Evolutionary conservation across 2,329 filamentous ascomycete species (phyloP).

Genomic region (Teratosphaeria gauchensis): DNA sequence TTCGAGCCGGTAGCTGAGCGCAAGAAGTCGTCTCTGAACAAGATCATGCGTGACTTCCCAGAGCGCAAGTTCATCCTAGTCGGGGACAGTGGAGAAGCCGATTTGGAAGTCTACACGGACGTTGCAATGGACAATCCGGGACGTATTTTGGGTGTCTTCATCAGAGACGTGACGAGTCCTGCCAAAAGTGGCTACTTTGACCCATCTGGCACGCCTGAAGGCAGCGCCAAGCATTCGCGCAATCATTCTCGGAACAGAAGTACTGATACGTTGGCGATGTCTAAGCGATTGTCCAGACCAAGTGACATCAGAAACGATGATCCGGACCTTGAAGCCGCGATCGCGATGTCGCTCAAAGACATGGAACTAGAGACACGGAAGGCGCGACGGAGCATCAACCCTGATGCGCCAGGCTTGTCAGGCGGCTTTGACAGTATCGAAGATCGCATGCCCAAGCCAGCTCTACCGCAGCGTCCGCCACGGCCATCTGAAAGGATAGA

Average conservation of each 20-base stretch:
- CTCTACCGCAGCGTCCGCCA: constrained; percentile 26
- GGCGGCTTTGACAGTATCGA: background rate
- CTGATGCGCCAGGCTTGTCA: constrained; percentile 21
- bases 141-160: constrained; percentile 78
- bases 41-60: constrained; percentile 81
- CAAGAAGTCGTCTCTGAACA: constrained; percentile 80
- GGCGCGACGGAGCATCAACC: constrained; percentile 26
- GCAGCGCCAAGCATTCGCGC: constrained; percentile 18
- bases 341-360: constrained; percentile 37
- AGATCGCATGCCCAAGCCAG: constrained; percentile 19
- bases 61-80: constrained; percentile 81
- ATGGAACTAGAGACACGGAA: constrained; percentile 30
- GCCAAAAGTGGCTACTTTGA: constrained; percentile 66
- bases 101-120: constrained; percentile 94
- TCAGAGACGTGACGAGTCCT: constrained; percentile 85
- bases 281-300: constrained; percentile 24
- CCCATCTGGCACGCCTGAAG: constrained; percentile 37
- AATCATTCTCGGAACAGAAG: constrained; percentile 22
- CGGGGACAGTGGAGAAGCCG: constrained; percentile 92
- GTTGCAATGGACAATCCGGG: constrained; percentile 77
- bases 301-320: constrained; percentile 35
- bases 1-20: constrained; percentile 95
- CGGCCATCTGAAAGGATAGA: background rate
- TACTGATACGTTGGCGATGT: constrained; percentile 21
- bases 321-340: constrained; percentile 37